Evolutionary conservation across 257 asterid species (phyloP), one percentile per base, ranked within the genome.

Genomic region (Misopates orontium): DNA sequence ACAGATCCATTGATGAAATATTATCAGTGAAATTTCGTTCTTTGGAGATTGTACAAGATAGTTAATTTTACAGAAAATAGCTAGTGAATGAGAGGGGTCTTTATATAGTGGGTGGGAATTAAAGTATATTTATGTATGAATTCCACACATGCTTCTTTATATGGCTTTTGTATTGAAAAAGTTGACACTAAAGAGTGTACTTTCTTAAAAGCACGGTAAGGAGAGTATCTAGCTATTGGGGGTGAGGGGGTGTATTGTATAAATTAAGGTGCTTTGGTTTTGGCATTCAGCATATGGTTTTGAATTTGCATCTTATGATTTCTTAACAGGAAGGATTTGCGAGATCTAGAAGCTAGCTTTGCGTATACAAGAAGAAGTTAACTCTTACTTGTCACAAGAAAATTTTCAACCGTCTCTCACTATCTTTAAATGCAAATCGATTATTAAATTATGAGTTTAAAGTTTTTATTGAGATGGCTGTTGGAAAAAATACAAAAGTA

Each of bases 1-100:
- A n/a, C n/a, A n/a, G n/a, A 73, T 77, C 85, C 87, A 84, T 77
- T 5, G 72, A 58, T 72, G 69, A 48, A 56, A 59, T 49, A 8
- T 56, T 58, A 12, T 41, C 60, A 49, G 49, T 65, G 56, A 53
- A 42, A 47, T 5, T 2, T 42, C 20, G 5, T 20, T 40, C 42
- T 18, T 23, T 61, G 22, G 41, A 22, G 1, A 40, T n/a, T 23
- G 21, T 0, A 24, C 25, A 18, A 36, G 50, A 17, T 14, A 28
- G 19, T 47, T 54, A 36, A 49, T 54, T 62, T 17, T 45, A 44
- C 60, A 11, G 47, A 32, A 59, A 24, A 28, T 53, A 57, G 40
- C 11, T 24, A 45, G 28, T 17, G n/a, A 41, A 45, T 24, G 23
- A 60, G 15, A 31, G 28, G 50, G 44, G 58, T 10, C 36, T 48